Conservation (phyloP, 345 rosid genomes). For the Moringa oleifera region DNA sequence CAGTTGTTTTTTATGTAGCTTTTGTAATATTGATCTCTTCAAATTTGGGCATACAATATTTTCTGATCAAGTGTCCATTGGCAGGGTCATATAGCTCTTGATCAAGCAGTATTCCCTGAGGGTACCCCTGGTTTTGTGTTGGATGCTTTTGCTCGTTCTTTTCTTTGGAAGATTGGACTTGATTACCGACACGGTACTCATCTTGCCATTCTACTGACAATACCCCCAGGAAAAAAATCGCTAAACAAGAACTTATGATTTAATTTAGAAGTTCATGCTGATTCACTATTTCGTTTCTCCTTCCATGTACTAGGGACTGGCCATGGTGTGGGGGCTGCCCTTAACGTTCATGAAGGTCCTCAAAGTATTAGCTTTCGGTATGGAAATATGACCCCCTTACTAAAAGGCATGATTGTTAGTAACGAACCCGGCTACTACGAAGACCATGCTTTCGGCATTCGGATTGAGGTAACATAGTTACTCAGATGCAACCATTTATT, state of each 20-base stretch:
- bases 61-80: constrained; percentile 13
- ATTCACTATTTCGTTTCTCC: constrained; percentile 6
- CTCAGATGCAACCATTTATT: neutral
- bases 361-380: constrained; percentile 88
- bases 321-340: constrained; percentile 95
- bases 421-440: constrained; percentile 98
- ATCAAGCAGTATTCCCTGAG: constrained; percentile 88
- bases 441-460: constrained; percentile 95
- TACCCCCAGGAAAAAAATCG: neutral
- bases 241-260: neutral
- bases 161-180: constrained; percentile 93
- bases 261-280: neutral
- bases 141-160: constrained; percentile 90
- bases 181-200: constrained; percentile 88
- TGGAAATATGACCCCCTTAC: constrained; percentile 78
- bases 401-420: constrained; percentile 92
- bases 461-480: constrained; percentile 63
- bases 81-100: constrained; percentile 98
- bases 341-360: constrained; percentile 98
- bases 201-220: constrained; percentile 11
- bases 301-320: constrained; percentile 68
- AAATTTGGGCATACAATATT: neutral
- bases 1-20: neutral
- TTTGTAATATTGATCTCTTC: neutral
- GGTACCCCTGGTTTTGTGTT: constrained; percentile 91